Percentiles rank a stretch among this genome's conserved stretches.
These are phyloP conservation scores for Wickerhamiella kazuoi DNA, from an alignment of 805 yeast species.

Conservation along the genomic window DNA sequence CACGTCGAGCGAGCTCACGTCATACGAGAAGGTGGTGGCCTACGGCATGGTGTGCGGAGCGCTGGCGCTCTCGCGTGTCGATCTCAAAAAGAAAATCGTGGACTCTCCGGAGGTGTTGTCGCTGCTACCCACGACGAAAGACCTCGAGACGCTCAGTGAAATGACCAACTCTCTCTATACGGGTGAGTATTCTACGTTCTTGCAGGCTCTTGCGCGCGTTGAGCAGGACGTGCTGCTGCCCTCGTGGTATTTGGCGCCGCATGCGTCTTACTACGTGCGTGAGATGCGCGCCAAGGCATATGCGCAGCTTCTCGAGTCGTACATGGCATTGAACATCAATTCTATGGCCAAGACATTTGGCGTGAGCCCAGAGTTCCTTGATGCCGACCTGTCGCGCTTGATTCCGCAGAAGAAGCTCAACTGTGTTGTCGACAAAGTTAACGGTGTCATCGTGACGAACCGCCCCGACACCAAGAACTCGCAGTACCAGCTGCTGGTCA, in stretches of 20 bases:
- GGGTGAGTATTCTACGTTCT: slow-evolving; percentile 67
- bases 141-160: slow-evolving; percentile 63
- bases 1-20: slow-evolving; percentile 76
- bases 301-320: slow-evolving; percentile 82
- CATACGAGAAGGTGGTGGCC: slow-evolving; percentile 77
- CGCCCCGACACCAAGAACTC: slow-evolving; percentile 92
- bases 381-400: slow-evolving; percentile 67
- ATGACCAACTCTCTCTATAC: slow-evolving; percentile 75
- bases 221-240: slow-evolving; percentile 52
- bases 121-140: slow-evolving; percentile 49
- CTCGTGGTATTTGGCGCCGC: slow-evolving; percentile 52
- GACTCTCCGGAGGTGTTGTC: slow-evolving; percentile 90
- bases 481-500: slow-evolving; percentile 74
- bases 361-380: slow-evolving; percentile 73
- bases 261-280: slow-evolving; percentile 68
- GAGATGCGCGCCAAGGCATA: slow-evolving; percentile 93
- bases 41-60: slow-evolving; percentile 83
- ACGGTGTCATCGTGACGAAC: slow-evolving; percentile 83
- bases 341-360: slow-evolving; percentile 93
- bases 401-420: slow-evolving; percentile 86
- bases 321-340: slow-evolving; percentile 71
- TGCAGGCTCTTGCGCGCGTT: slow-evolving; percentile 59
- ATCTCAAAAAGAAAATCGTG: slow-evolving; percentile 64
- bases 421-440: slow-evolving; percentile 89
- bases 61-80: slow-evolving; percentile 63